Base-by-base conservation (phyloP, 805 yeast genomes). In the Metschnikowia sp. region DNA sequence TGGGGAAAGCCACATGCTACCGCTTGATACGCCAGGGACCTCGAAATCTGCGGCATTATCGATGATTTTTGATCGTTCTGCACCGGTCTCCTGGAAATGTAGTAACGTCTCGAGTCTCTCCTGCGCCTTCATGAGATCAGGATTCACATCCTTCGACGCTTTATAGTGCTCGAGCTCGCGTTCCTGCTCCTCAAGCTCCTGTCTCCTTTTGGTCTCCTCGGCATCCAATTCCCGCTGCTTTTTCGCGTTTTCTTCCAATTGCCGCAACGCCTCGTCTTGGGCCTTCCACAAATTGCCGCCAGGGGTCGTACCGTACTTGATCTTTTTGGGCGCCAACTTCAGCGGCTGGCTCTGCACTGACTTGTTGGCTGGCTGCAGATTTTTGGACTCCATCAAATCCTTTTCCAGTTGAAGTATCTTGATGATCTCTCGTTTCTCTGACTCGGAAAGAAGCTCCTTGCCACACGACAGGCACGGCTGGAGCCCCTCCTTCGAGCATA, bases 1-100 rank as follows among this genome's bases (percentile, higher is more conserved):
- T 0, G 85, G 83, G 1, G 96, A 84, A 0, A 96, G 83, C 98
- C 99, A 94, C 52, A 84, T 70, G 54, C 80, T 84, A 2, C 68
- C 68, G 35, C 76, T 59, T 0, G 77, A 67, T 2, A 61, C 49
- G 2, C 71, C 70, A 0, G 88, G 80, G 46, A 84, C 65, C 42
- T 88, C 95, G 62, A 79, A 88, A 62, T 94, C 99, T 5, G 96
- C 81, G 0, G 95, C 97, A 61, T 88, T 84, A 62, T 94, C 99
- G 35, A 95, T 91, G 52, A 94, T 89, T 56, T 81, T 82, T 0
- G 99, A 94, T 62, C 99, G 76, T 63, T 89, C 95, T 1, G 91
- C 88, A 7, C 95, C 87, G 13, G 91, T 82, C 2, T 80, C 88
- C 63, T 94, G 99, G 64, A 83, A 94, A 51, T 82, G 78, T 38